Percentiles rank a stretch among this genome's conserved stretches.
Conservation (phyloP, 2,329 filamentous ascomycete genomes). For the Colletotrichum sublineola region DNA sequence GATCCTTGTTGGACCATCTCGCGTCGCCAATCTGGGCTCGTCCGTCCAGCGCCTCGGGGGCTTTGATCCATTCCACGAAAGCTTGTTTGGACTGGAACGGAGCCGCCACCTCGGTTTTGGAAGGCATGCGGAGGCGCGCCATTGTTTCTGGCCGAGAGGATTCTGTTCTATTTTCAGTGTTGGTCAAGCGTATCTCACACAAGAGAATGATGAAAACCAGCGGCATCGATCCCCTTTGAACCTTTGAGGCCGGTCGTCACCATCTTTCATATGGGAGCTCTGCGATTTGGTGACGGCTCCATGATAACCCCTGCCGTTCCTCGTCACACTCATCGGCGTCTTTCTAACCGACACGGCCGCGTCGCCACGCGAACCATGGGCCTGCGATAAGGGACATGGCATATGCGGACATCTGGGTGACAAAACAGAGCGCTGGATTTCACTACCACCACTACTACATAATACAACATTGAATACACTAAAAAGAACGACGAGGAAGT, state of each 20-base stretch:
- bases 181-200: neutral
- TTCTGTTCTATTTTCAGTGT: too few relatives aligned
- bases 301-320: neutral
- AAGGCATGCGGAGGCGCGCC: constrained; percentile 33
- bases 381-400: constrained; percentile 33
- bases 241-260: neutral
- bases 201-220: too few relatives aligned
- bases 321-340: constrained; percentile 30
- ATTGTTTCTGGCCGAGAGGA: constrained; percentile 1
- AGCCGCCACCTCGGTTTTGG: constrained; percentile 38
- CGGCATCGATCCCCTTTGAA: neutral
- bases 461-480: too few relatives aligned
- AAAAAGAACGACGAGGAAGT: too few relatives aligned
- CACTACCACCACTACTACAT: too few relatives aligned
- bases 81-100: constrained; percentile 46
- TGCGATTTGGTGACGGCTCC: neutral
- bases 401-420: neutral
- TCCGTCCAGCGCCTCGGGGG: constrained; percentile 41
- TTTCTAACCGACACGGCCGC: constrained; percentile 39
- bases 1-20: constrained; percentile 50
- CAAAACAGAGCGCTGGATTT: too few relatives aligned
- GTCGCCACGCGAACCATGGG: constrained; percentile 24
- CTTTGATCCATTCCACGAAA: constrained; percentile 46
- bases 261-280: neutral
- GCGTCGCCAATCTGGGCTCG: constrained; percentile 44